Conservation (phyloP, 129 eudicot genomes). For the Solidago caesia region DNA sequence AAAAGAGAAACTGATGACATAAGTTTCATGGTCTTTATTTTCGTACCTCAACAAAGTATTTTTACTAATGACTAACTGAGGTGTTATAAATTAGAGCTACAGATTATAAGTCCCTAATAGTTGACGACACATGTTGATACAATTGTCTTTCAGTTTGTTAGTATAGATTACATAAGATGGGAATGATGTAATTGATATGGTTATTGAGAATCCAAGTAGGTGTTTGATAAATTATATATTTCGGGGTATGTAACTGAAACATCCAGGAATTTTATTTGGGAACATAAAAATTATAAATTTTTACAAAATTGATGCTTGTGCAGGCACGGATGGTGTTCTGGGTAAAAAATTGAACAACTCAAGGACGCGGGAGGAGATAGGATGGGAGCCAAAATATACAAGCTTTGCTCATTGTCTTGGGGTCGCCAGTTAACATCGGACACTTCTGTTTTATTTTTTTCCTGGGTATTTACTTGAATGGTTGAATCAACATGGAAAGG, state of each 20-base stretch:
- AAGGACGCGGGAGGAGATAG: conserved; percentile 64
- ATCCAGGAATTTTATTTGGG: background rate
- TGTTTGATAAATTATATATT: background rate
- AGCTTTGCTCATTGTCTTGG: conserved; percentile 86
- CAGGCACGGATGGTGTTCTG: conserved; percentile 76
- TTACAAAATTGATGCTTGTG: conserved; percentile 6
- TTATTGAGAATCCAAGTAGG: no score
- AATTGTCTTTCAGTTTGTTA: no score
- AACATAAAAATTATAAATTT: background rate
- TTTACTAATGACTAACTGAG: background rate
- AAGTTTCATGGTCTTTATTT: background rate
- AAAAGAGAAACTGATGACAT: background rate
- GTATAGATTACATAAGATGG: background rate
- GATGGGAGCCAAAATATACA: conserved; percentile 87
- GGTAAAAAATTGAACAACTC: conserved; percentile 87
- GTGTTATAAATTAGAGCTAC: no score
- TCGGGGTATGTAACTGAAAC: background rate
- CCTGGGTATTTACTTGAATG: background rate
- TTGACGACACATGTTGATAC: no score
- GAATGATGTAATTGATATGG: background rate
- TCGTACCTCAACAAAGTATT: background rate
- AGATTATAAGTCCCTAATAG: no score
- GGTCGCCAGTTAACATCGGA: conserved; percentile 33
- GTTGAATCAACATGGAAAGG: conserved; percentile 26
- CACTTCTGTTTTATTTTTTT: background rate